Percentiles rank a stretch among this genome's conserved stretches.
Evolutionary conservation across 169 alveolate species (phyloP).

Genomic region (Cyclospora cayetanensis): DNA sequence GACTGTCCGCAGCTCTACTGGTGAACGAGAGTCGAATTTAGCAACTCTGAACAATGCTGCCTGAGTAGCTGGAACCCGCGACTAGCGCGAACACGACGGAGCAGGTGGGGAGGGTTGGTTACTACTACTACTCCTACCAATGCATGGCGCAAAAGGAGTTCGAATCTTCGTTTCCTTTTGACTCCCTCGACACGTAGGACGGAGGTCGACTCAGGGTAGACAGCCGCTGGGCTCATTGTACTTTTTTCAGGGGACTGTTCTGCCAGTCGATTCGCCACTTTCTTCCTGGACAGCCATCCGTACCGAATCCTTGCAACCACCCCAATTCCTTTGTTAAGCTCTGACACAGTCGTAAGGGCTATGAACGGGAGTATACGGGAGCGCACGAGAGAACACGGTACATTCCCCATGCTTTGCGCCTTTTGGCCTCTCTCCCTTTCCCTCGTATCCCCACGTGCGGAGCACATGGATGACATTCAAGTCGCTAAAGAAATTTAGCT

Average conservation of each 20-base stretch:
- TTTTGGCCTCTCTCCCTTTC: background rate
- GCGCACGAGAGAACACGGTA: conserved; percentile 35
- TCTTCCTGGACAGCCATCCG: conserved; percentile 48
- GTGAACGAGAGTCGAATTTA: too few relatives aligned
- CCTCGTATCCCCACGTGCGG: background rate
- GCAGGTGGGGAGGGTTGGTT: too few relatives aligned
- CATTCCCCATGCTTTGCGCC: background rate
- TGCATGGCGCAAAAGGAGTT: too few relatives aligned
- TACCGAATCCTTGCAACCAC: conserved; percentile 58
- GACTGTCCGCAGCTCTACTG: too few relatives aligned
- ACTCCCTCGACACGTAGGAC: too few relatives aligned
- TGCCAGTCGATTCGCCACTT: conserved; percentile 29
- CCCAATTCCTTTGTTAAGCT: conserved; percentile 59
- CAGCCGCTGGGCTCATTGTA: too few relatives aligned
- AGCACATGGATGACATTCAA: background rate
- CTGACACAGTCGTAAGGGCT: conserved; percentile 43
- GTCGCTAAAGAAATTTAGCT: background rate
- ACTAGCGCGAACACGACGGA: too few relatives aligned
- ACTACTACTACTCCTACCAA: too few relatives aligned
- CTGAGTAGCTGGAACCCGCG: too few relatives aligned
- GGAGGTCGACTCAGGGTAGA: too few relatives aligned
- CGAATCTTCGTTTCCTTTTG: too few relatives aligned
- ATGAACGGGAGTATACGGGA: conserved; percentile 12
- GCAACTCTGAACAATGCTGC: too few relatives aligned
- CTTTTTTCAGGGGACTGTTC: conserved; percentile 62